A percentile compares a stretch with the other conserved stretches of the same genome.
These are phyloP conservation scores for Actinomortierella wolfii DNA, from an alignment of 371 early-diverging fungal species.

Conservation along the genomic window DNA sequence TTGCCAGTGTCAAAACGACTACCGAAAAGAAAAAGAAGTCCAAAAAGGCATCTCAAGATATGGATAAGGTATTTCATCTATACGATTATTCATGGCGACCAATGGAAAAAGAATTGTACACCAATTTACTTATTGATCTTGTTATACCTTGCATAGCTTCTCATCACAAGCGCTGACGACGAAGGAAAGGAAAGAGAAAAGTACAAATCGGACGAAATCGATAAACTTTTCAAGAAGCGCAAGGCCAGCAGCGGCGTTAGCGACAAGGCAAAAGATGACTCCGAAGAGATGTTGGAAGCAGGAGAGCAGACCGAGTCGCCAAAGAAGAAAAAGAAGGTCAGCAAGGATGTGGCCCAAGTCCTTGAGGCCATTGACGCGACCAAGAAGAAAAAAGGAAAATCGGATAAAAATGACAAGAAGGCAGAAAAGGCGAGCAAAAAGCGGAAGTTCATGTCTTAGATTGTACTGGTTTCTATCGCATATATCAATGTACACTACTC, in stretches of 20 bases:
- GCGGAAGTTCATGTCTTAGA: slow-evolving; percentile 49
- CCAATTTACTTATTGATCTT: no score
- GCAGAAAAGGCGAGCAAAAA: slow-evolving; percentile 48
- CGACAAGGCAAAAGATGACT: slow-evolving; percentile 14
- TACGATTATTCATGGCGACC: no score
- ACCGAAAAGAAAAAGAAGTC: slow-evolving; percentile 50
- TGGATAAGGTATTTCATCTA: slow-evolving; percentile 31
- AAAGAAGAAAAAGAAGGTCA: slow-evolving; percentile 44
- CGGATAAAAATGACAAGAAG: slow-evolving; percentile 36
- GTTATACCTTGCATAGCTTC: slow-evolving; percentile 8
- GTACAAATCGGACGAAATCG: slow-evolving; percentile 53
- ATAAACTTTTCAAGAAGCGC: slow-evolving; percentile 52
- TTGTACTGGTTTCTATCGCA: slow-evolving; percentile 1
- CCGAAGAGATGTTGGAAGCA: slow-evolving; percentile 5
- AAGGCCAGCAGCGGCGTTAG: slow-evolving; percentile 12
- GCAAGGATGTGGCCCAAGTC: slow-evolving; percentile 39
- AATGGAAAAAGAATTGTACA: slow-evolving; percentile 1
- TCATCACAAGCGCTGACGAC: slow-evolving; percentile 30
- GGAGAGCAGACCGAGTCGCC: slow-evolving; percentile 35
- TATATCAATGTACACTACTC: slow-evolving; percentile 23
- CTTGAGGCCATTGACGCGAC: slow-evolving; percentile 54
- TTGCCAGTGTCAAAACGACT: slow-evolving; percentile 37
- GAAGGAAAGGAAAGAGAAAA: slow-evolving; percentile 29
- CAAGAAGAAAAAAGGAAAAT: slow-evolving; percentile 50
- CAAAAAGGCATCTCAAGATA: slow-evolving; percentile 47